Conservation (phyloP, 306 rosid species). For the Ormosia emarginata region DNA sequence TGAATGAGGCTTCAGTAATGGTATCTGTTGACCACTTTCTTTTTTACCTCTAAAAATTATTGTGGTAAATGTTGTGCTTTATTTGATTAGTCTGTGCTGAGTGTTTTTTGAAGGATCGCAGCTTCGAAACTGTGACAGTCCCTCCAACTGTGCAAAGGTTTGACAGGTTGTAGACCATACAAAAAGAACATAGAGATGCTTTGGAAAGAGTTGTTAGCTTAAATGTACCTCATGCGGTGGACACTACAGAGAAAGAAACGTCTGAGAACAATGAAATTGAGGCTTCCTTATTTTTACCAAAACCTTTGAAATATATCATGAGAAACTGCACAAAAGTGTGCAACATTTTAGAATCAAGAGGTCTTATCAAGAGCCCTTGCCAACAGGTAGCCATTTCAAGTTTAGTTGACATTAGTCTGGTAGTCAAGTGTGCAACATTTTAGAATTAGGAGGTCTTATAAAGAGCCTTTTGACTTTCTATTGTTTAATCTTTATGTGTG, state of each 20-base stretch:
- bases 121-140: constrained; percentile 45
- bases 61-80: too few relatives aligned
- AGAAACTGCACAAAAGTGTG: not conserved
- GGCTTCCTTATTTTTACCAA: not conserved
- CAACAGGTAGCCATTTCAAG: not conserved
- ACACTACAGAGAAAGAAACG: constrained; percentile 28
- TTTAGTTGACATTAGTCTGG: not conserved
- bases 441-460: constrained; percentile 2
- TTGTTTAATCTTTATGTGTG: not conserved
- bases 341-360: too few relatives aligned
- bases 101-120: constrained; percentile 49
- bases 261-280: constrained; percentile 24
- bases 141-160: constrained; percentile 57
- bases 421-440: not conserved
- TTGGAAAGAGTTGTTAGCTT: constrained; percentile 76
- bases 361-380: too few relatives aligned
- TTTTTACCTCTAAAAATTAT: too few relatives aligned
- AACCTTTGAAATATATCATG: not conserved
- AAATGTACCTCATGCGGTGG: constrained; percentile 71
- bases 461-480: constrained; percentile 4
- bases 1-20: too few relatives aligned
- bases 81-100: too few relatives aligned
- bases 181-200: too few relatives aligned
- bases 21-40: too few relatives aligned
- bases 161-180: too few relatives aligned